Evolutionary conservation across 106 monocot species (phyloP).

Genomic region (Acorus gramineus): DNA sequence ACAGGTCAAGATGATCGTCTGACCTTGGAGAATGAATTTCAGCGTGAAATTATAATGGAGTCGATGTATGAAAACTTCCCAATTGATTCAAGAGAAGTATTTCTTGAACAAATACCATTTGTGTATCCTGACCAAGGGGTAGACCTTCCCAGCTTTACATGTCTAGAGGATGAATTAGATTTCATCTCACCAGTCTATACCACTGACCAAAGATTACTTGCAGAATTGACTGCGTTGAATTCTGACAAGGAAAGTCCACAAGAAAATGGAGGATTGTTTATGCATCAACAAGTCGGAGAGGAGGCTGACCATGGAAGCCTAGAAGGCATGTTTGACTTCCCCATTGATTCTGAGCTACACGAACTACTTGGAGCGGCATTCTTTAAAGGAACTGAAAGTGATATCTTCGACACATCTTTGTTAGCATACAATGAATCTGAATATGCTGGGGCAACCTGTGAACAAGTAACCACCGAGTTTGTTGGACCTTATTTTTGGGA

Average conservation of each 20-base stretch:
- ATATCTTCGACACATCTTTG: neutral
- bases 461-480: slow-evolving; percentile 5
- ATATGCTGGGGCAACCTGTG: neutral
- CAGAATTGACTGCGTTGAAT: slow-evolving; percentile 6
- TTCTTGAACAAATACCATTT: slow-evolving; percentile 1
- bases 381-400: slow-evolving; percentile 9
- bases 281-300: slow-evolving; percentile 3
- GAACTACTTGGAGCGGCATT: slow-evolving; percentile 17
- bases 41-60: slow-evolving; percentile 8
- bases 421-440: slow-evolving; percentile 7
- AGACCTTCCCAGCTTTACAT: slow-evolving; percentile 10
- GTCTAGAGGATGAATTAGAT: slow-evolving; percentile 10
- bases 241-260: neutral
- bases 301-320: neutral
- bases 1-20: slow-evolving; percentile 14
- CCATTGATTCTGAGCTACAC: slow-evolving; percentile 21
- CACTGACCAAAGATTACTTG: neutral
- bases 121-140: slow-evolving; percentile 8
- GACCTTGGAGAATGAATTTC: neutral
- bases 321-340: slow-evolving; percentile 5
- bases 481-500: slow-evolving; percentile 2
- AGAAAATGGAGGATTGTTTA: neutral
- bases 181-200: neutral
- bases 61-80: slow-evolving; percentile 10
- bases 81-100: slow-evolving; percentile 6